These are phyloP conservation scores for Globisporangium mamillatum DNA, from an alignment of 352 stramenopile species.

Conservation along the genomic window DNA sequence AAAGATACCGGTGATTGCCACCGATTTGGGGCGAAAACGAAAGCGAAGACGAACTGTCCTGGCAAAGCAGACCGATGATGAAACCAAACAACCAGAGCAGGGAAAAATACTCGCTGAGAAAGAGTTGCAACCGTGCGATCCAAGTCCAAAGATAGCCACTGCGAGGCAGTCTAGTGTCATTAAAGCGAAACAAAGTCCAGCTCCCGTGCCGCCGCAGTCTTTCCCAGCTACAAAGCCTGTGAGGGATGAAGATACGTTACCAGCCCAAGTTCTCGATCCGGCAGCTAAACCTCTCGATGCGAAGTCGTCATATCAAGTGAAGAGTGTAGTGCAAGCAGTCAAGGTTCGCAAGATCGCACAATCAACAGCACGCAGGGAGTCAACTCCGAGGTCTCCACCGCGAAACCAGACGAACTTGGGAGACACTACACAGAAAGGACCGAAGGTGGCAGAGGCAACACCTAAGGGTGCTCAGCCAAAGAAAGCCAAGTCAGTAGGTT, in stretches of 20 bases:
- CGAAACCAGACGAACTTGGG: neutral
- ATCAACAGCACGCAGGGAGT: neutral
- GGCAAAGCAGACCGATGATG: neutral
- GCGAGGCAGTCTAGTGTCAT: neutral
- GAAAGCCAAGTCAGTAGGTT: too few species aligned
- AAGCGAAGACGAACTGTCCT: neutral
- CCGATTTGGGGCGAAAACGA: neutral
- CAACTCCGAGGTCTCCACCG: neutral
- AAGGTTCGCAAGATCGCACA: neutral
- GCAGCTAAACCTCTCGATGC: neutral
- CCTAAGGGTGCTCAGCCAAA: too few species aligned
- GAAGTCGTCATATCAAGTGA: neutral
- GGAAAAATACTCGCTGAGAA: neutral
- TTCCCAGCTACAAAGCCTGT: neutral
- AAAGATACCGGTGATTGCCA: neutral
- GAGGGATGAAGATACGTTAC: neutral
- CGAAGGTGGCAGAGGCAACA: neutral
- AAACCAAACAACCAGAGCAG: neutral
- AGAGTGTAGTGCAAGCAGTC: neutral
- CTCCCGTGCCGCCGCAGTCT: neutral
- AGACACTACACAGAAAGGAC: neutral
- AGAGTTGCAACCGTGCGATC: neutral
- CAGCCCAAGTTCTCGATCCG: neutral
- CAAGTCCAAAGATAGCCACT: neutral
- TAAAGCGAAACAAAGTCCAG: neutral